Base-by-base conservation (phyloP, 2,329 filamentous ascomycete species). In the Gaeumannomyces sp. region DNA sequence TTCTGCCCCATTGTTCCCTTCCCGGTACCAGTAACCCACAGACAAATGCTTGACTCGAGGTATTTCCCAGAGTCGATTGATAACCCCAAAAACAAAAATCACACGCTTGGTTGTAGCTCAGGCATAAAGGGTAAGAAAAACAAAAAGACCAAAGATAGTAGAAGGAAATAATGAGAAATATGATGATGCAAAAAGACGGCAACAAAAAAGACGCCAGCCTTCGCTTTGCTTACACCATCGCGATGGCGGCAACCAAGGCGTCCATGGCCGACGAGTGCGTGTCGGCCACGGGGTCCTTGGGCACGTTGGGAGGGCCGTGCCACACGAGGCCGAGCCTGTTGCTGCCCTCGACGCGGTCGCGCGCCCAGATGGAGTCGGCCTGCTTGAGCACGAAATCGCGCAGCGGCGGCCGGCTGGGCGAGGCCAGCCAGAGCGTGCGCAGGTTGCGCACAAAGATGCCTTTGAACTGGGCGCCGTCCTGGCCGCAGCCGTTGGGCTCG, bases 361-460 rank as follows among this genome's bases (percentile, higher is more conserved):
- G 82, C 22, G 72, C 72, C 89, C 88, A 92, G 66, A 92, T 86
- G 59, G 82, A 83, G 67, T 88, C 77, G 13, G 89, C 89, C 65
- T 90, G 91, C 33, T 74, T 76, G 61, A 80, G 73, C 65, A 92
- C 83, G 64, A 88, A 87, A 2, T 76, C 72, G 16, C 74, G 76
- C 70, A 86, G 88, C 13, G 73, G 72, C 16, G 50, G 27, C 29
- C 50, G 33, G 22, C 45, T 57, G 25, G 50, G 50, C 28, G 45
- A 29, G 14, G 28, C 61, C 16, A 35, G 7, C 14, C 88, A 79
- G 65, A 92, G 73, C 59, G 82, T 80, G 64, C 79, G 76, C 53
- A 91, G 73, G 69, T 89, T 90, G 5, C 89, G 81, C 65, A 85
- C 81, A 68, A 91, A 90, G 29, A 91, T 78, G 13, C 89, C 89